Evolutionary conservation across 2,329 filamentous ascomycete species (phyloP).

Genomic region (Penicillium italicum): DNA sequence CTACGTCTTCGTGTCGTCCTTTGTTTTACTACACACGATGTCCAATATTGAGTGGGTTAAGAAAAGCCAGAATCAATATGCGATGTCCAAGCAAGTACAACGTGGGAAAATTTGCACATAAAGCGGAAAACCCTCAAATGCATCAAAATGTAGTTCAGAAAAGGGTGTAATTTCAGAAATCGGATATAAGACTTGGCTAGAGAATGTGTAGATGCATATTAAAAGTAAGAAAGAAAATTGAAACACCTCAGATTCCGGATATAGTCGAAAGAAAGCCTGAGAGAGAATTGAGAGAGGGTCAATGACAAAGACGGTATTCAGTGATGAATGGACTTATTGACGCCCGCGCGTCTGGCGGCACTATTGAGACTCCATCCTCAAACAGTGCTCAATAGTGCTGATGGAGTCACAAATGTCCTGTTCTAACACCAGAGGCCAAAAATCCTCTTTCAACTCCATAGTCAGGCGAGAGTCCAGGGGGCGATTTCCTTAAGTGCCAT

Average conservation of each 20-base stretch:
- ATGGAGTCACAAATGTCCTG: neutral
- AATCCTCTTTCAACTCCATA: neutral
- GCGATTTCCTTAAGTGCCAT: neutral
- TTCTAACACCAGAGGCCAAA: neutral
- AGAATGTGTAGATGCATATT: constrained; percentile 1
- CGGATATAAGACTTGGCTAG: too few species aligned
- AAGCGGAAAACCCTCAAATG: constrained; percentile 18
- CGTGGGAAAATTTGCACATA: constrained; percentile 11
- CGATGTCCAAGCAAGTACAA: constrained; percentile 1
- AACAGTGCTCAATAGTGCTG: neutral
- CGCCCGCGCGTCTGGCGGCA: neutral
- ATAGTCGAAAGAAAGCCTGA: constrained; percentile 5
- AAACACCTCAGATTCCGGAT: constrained; percentile 13
- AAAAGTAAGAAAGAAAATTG: neutral
- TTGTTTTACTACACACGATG: neutral
- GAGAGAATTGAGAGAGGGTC: neutral
- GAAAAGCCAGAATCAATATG: constrained; percentile 15
- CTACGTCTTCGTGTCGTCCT: neutral
- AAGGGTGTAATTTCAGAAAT: too few species aligned
- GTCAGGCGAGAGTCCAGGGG: neutral
- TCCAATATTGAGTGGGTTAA: neutral
- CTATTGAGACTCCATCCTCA: constrained; percentile 2
- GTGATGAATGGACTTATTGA: neutral
- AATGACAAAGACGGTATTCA: neutral
- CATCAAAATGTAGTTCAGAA: constrained; percentile 13